Percentiles rank a stretch among this genome's conserved stretches.
Conservation (phyloP, 352 stramenopile genomes). For the Globisporangium ultimum region DNA sequence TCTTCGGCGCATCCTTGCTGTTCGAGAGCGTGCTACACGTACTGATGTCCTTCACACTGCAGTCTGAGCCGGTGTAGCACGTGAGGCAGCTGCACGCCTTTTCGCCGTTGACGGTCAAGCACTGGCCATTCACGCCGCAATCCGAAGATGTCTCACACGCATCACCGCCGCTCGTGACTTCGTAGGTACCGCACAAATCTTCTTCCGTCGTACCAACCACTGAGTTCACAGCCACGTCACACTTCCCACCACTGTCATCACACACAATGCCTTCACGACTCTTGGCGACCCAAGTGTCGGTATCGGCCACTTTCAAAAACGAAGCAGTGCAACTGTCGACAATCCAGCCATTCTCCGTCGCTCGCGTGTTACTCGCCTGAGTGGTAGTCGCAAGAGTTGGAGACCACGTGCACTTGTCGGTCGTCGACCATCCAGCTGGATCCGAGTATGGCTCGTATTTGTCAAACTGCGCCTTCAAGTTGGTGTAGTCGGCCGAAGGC, state of each 20-base stretch:
- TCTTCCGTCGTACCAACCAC: conserved; percentile 67
- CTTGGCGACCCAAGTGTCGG: conserved; percentile 70
- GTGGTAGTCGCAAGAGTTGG: conserved; percentile 55
- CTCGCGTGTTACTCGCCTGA: conserved; percentile 49
- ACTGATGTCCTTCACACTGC: conserved; percentile 71
- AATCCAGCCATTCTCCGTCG: conserved; percentile 62
- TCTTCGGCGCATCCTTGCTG: conserved; percentile 52
- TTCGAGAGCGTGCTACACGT: conserved; percentile 63
- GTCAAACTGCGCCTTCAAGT: conserved; percentile 61
- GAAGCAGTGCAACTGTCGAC: conserved; percentile 48
- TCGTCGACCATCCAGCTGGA: conserved; percentile 39
- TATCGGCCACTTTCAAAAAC: conserved; percentile 48
- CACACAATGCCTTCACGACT: conserved; percentile 74
- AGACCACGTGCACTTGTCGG: conserved; percentile 61
- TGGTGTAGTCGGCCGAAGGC: conserved; percentile 56
- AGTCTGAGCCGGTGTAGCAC: conserved; percentile 77
- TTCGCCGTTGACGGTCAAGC: conserved; percentile 50
- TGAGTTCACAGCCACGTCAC: conserved; percentile 54
- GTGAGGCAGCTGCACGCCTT: conserved; percentile 70
- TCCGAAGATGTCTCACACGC: conserved; percentile 62
- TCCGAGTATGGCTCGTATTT: conserved; percentile 59
- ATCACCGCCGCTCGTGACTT: conserved; percentile 56
- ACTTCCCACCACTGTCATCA: conserved; percentile 53
- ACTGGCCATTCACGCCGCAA: conserved; percentile 77
- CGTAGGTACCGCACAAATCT: conserved; percentile 69